These are phyloP conservation scores for Colletotrichum sp. DNA, from an alignment of 2,329 filamentous ascomycete species.

Conservation along the genomic window DNA sequence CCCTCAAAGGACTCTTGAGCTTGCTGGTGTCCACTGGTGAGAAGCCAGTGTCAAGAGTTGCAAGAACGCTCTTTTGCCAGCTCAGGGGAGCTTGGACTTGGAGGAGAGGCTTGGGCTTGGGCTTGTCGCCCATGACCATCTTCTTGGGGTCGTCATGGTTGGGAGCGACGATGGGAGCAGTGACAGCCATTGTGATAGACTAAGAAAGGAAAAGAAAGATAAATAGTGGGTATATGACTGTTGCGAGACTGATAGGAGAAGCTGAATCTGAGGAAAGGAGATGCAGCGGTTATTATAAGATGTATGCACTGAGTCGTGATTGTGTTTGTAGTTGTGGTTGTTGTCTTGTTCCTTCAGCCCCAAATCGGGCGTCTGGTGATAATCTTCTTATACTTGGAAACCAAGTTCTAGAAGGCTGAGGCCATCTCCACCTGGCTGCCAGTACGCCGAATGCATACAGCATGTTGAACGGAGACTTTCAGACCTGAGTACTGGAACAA, in stretches of 20 bases:
- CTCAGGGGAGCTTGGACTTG: not conserved
- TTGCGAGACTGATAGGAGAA: not conserved
- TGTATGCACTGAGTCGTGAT: not conserved
- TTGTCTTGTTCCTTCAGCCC: not conserved
- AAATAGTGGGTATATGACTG: not conserved
- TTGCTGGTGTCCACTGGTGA: slow-evolving; percentile 2
- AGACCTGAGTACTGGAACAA: not conserved
- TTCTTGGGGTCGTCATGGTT: not conserved
- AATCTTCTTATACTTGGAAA: slow-evolving; percentile 14
- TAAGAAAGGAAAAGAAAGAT: not conserved
- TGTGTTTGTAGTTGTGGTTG: not conserved
- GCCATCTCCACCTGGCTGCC: not conserved
- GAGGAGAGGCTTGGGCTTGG: slow-evolving; percentile 1
- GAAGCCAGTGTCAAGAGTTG: slow-evolving; percentile 5
- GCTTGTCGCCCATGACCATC: not conserved
- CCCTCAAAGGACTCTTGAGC: slow-evolving; percentile 7
- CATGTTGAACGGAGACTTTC: slow-evolving; percentile 2
- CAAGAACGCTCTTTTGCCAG: not conserved
- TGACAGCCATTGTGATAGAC: slow-evolving; percentile 7
- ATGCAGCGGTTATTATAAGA: not conserved
- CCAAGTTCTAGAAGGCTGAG: not conserved
- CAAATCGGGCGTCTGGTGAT: not conserved
- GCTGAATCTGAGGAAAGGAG: not conserved
- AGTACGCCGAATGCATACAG: not conserved
- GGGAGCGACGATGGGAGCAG: not conserved